Base-by-base conservation (phyloP, 2,329 filamentous ascomycete genomes). In the Talaromyces pinophilus region DNA sequence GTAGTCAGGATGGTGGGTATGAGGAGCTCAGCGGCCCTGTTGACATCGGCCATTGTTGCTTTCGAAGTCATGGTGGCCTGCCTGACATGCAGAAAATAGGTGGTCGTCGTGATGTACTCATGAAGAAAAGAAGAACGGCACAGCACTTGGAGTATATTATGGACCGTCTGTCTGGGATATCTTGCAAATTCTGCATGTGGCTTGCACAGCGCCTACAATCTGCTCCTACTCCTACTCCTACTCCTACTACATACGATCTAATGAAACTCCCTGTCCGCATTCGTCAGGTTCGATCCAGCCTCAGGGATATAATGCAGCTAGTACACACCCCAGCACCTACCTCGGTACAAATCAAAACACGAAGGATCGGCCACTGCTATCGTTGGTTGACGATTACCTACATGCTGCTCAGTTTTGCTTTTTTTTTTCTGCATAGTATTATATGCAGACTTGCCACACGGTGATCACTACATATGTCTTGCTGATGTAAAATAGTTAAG, bases 1-100 rank as follows among this genome's bases (percentile, higher is more conserved):
- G 68, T 69, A n/a, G 68, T 70, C 30, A 69, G 54, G 17, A 69
- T 66, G 5, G 67, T 68, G 13, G 68, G 68, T 25, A 61, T 48
- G 28, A 61, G 59, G n/a, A 61, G 59, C 59, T 48, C 59, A 61
- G 59, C 19, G 28, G 59, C 59, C 28, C 59, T 61, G 19, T 61
- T 61, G 8, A 48, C 42, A 22, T 61, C 59, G 40, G 38, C 5
- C 25, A 33, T 35, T n/a, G 40, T 46, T 25, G 15, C 30, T n/a
- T 61, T 7, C 10, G 59, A 48, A 28, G 25, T 61, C 42, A 61
- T 61, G 59, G n/a, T 61, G 59, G 17, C 28, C 17, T 17, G 17
- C 42, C 57, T 30, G 28, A 48, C 59, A 15, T 33, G 57, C 22
- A 19, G 35, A 10, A 33, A 5, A 30, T 35, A 15, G 33, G 33